Conservation (phyloP, 2,329 filamentous ascomycete species). For the Fusarium xylarioides region DNA sequence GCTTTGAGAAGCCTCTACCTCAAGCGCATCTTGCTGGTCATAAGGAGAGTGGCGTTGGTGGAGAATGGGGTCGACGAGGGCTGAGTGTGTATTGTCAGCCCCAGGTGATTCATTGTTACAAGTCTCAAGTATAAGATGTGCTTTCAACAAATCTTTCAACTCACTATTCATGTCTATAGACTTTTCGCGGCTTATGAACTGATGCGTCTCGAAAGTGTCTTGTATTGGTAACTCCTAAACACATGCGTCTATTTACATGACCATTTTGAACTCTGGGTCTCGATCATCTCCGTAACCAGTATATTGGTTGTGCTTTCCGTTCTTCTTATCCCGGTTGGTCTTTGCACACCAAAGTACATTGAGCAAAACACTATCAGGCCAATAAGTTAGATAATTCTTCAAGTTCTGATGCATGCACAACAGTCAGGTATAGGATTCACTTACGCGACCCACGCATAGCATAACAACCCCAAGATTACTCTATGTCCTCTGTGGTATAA, state of each 20-base stretch:
- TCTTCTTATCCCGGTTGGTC: neutral
- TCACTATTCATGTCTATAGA: rapidly evolving
- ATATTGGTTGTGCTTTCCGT: neutral
- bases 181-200: rapidly evolving
- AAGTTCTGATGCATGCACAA: neutral
- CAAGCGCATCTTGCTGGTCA: slow-evolving; percentile 51
- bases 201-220: rapidly evolving
- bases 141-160: neutral
- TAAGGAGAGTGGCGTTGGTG: slow-evolving; percentile 54
- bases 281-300: neutral
- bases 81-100: slow-evolving; percentile 14
- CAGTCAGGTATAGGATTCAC: neutral
- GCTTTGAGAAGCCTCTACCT: slow-evolving; percentile 52
- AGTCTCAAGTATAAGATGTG: neutral
- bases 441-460: neutral
- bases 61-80: slow-evolving; percentile 51
- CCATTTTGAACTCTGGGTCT: neutral
- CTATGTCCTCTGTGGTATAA: neutral
- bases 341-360: neutral
- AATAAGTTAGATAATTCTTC: neutral
- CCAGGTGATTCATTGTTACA: slow-evolving; percentile 6
- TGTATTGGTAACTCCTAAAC: neutral
- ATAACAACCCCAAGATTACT: neutral
- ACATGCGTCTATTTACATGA: neutral
- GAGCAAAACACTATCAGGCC: neutral